Base-by-base conservation (phyloP, 2,329 filamentous ascomycete genomes). In the Neonectria neomacrospora region DNA sequence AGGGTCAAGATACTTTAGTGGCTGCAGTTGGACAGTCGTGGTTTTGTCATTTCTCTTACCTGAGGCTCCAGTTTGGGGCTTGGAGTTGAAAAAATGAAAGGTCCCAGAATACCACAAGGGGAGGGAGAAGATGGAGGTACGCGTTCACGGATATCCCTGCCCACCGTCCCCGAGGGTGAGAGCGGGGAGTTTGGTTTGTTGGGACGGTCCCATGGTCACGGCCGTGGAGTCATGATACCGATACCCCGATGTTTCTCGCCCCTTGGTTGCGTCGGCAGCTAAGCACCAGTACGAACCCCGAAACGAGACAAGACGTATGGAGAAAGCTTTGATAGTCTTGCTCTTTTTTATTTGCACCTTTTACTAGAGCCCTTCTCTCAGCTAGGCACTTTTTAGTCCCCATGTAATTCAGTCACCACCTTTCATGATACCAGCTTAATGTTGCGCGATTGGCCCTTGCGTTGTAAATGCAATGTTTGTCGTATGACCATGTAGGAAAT, bases 401-500 rank as follows among this genome's bases (percentile, higher is more conserved):
- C 76, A 82, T 82, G 80, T 83, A 83, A 83, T 78, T 76, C 69
- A 77, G 67, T 81, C 78, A 74, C 74, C 77, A 75, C 56, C 65
- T 71, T 72, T 70, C 78, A 77, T 80, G 81, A 83, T 84, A 84
- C 80, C 81, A 83, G 72, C 76, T 77, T 61, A 50, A 56, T 30
- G 42, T 56, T 63, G 20, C 26, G 32, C 18, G 41, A 52, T 20
- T 54, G n/a, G 32, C 53, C 11, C 39, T 34, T 56, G 39, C 65
- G 26, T 48, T 64, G 45, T 64, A 41, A n/a, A 59, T 37, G 47
- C 45, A 42, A 58, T 58, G 3, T 51, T 39, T 57, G 44, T 45
- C 54, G 34, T 48, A 58, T 47, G 41, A 37, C 37, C 28, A 50
- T 54, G 32, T 26, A 52, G 53, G 10, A 54, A 54, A 63, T 44